Percentiles rank a stretch among this genome's conserved stretches.
Evolutionary conservation across 1,139 yeast genomes (phyloP).

Genomic region (Pneumocystis canis): DNA sequence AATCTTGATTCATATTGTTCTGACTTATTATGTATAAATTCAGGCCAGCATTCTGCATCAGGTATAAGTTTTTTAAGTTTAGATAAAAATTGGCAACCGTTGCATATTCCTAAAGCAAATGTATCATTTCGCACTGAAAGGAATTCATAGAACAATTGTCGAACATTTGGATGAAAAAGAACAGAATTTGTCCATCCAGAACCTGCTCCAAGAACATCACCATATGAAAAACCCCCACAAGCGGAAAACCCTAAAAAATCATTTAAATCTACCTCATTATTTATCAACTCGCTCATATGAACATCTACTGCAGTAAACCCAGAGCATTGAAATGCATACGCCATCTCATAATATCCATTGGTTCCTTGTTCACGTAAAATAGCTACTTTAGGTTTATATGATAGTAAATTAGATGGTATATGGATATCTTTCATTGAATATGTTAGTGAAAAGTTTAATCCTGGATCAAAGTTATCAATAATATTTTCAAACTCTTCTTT

Average conservation of each 20-base stretch:
- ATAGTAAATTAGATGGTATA: constrained; percentile 19
- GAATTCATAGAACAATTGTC: constrained; percentile 60
- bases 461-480: constrained; percentile 74
- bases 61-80: constrained; percentile 81
- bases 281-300: constrained; percentile 85
- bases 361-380: constrained; percentile 98
- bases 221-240: constrained; percentile 98
- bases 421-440: constrained; percentile 34
- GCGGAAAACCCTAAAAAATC: constrained; percentile 91
- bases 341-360: constrained; percentile 97
- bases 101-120: constrained; percentile 98
- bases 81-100: constrained; percentile 94
- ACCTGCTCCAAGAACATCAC: constrained; percentile 98
- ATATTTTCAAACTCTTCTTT: constrained; percentile 70
- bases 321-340: constrained; percentile 89
- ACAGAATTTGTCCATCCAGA: constrained; percentile 99
- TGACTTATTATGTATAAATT: constrained; percentile 76
- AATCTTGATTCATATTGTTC: constrained; percentile 97
- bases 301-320: constrained; percentile 90
- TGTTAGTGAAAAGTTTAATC: constrained; percentile 66
- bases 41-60: constrained; percentile 94
- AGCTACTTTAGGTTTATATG: constrained; percentile 70
- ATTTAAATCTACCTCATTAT: constrained; percentile 56
- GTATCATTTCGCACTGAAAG: constrained; percentile 81
- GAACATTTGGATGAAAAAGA: constrained; percentile 65